Conservation (phyloP, 1,284 basidiomycete species). For the Testicularia cyperi region DNA sequence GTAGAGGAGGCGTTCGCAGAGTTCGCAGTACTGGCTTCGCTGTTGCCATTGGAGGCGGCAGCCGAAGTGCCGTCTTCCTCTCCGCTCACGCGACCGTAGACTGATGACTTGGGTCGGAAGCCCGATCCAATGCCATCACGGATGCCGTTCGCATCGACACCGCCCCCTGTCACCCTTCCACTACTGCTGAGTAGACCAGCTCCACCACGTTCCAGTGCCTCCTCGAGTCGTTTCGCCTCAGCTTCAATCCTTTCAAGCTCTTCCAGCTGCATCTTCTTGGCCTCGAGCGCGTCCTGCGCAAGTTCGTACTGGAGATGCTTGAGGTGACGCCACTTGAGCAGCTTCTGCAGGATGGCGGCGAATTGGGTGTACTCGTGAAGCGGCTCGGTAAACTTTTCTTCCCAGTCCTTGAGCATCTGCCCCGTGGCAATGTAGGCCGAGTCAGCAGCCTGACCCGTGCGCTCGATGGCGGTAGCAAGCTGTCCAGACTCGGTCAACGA, state of each 20-base stretch:
- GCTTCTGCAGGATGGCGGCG: slow-evolving; percentile 86
- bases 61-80: slow-evolving; percentile 2
- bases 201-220: slow-evolving; percentile 68
- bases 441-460: slow-evolving; percentile 92
- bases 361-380: slow-evolving; percentile 95
- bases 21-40: background rate
- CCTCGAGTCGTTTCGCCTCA: slow-evolving; percentile 84
- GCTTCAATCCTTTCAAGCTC: slow-evolving; percentile 88
- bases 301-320: slow-evolving; percentile 98
- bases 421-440: slow-evolving; percentile 87
- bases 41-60: background rate
- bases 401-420: slow-evolving; percentile 61
- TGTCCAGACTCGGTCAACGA: slow-evolving; percentile 78
- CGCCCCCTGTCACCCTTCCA: slow-evolving; percentile 11
- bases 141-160: slow-evolving; percentile 37
- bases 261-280: slow-evolving; percentile 81
- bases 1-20: background rate
- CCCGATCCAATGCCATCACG: slow-evolving; percentile 30
- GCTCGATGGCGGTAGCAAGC: slow-evolving; percentile 79
- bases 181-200: slow-evolving; percentile 23
- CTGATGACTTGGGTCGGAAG: slow-evolving; percentile 13
- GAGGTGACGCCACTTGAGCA: slow-evolving; percentile 91
- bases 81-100: slow-evolving; percentile 25
- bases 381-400: slow-evolving; percentile 87
- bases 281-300: slow-evolving; percentile 86